Evolutionary conservation across 768 basidiomycete genomes (phyloP).

Genomic region (Boletus fagicola): DNA sequence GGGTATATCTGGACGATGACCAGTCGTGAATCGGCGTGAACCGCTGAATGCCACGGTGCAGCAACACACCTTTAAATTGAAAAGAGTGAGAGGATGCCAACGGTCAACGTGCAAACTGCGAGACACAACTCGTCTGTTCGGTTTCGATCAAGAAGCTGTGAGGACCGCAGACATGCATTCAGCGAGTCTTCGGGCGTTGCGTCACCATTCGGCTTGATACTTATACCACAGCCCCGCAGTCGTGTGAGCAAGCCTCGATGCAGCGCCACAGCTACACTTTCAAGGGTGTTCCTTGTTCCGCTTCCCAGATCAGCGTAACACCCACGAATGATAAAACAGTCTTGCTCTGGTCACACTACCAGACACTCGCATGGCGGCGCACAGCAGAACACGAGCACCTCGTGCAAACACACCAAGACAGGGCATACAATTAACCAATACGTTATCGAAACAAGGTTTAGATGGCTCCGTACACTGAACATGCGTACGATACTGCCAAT

Average conservation of each 20-base stretch:
- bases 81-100: background rate
- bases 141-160: background rate
- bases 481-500: background rate
- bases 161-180: slow-evolving; percentile 1
- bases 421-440: slow-evolving; percentile 4
- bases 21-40: background rate
- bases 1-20: background rate
- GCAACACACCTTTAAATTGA: slow-evolving; percentile 3
- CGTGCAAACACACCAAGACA: background rate
- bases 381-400: background rate
- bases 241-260: background rate
- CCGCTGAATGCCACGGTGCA: background rate
- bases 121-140: background rate
- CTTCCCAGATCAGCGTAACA: background rate
- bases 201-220: slow-evolving; percentile 1
- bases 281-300: background rate
- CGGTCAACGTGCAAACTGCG: slow-evolving; percentile 6
- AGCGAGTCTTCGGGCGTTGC: background rate
- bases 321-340: background rate
- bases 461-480: background rate
- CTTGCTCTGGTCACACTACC: background rate
- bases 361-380: background rate
- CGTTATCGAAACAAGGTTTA: background rate
- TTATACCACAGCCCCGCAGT: background rate
- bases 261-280: background rate